phyloP scores from a whole-genome alignment of 1,139 yeast species.

The Magnusiomyces fungicola region DNA sequence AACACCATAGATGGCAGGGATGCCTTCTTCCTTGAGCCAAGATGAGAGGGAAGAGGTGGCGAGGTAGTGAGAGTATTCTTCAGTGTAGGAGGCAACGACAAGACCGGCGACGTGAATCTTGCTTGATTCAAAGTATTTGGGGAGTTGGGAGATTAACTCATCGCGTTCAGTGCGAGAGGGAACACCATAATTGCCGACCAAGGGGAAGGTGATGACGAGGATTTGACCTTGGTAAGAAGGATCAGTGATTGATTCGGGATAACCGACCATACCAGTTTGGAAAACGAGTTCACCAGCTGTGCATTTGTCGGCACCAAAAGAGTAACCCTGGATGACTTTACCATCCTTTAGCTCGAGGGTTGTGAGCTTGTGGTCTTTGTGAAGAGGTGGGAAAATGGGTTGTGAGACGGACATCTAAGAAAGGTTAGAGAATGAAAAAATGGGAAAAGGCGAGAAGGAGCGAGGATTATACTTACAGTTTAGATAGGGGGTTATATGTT shows the following conservation, averaged over 20 bases:
- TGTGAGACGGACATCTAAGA: slow-evolving; percentile 22
- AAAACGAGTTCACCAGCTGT: slow-evolving; percentile 97
- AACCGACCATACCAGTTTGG: slow-evolving; percentile 99
- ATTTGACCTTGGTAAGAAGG: slow-evolving; percentile 99
- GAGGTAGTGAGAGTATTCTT: slow-evolving; percentile 86
- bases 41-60: slow-evolving; percentile 87
- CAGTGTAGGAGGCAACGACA: slow-evolving; percentile 95
- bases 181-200: slow-evolving; percentile 98
- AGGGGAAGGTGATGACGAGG: slow-evolving; percentile 90
- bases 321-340: slow-evolving; percentile 84
- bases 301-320: slow-evolving; percentile 88
- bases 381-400: slow-evolving; percentile 87
- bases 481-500: not conserved
- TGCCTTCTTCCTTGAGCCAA: slow-evolving; percentile 86
- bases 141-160: slow-evolving; percentile 66
- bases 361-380: slow-evolving; percentile 71
- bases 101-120: slow-evolving; percentile 94
- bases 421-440: not conserved
- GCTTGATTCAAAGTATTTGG: slow-evolving; percentile 87
- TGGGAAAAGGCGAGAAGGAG: not conserved
- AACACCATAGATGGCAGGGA: slow-evolving; percentile 96
- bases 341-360: slow-evolving; percentile 93
- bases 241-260: slow-evolving; percentile 96
- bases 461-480: not conserved
- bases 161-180: slow-evolving; percentile 80